Base-by-base conservation (phyloP, 345 rosid genomes). In the Viola odorata region DNA sequence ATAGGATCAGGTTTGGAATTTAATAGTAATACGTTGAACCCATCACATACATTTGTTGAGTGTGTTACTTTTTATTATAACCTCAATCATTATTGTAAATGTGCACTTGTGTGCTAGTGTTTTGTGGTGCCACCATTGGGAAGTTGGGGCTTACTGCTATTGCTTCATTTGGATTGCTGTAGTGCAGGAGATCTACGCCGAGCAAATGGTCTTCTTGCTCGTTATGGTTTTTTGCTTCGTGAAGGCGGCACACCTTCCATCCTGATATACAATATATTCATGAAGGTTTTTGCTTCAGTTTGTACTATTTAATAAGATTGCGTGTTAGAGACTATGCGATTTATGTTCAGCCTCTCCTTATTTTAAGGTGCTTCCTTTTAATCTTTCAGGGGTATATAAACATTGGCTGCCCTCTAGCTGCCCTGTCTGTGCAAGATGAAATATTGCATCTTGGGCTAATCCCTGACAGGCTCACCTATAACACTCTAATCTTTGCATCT, bases 121-220 rank as follows among this genome's bases (percentile, higher is more conserved):
- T n/a, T n/a, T n/a, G n/a, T n/a, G n/a, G n/a, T n/a, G n/a, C n/a
- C n/a, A n/a, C n/a, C n/a, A n/a, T n/a, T n/a, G n/a, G n/a, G n/a
- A n/a, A n/a, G n/a, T n/a, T n/a, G n/a, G n/a, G n/a, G 49, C 61
- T 55, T 50, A 44, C 50, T 64, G 55, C 41, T 55, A 17, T 64
- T 71, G 58, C 58, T 42, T 15, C 53, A 41, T 40, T 55, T 71
- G 73, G 67, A 23, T 68, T 79, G 82, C 74, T 81, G 73, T 82
- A 83, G 89, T 80, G 85, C 85, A 82, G 89, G 96, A 80, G 89
- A 88, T 82, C 62, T 88, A 66, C 87, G 86, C 69, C 82, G 85
- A 62, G 87, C 86, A 60, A 84, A 79, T 82, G 96, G 91, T 72
- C 77, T 83, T 73, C 87, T 88, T 68, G 91, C 96, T 40, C 78